Base-by-base conservation (phyloP, 1,284 basidiomycete genomes). In the Pseudozyma sp. region DNA sequence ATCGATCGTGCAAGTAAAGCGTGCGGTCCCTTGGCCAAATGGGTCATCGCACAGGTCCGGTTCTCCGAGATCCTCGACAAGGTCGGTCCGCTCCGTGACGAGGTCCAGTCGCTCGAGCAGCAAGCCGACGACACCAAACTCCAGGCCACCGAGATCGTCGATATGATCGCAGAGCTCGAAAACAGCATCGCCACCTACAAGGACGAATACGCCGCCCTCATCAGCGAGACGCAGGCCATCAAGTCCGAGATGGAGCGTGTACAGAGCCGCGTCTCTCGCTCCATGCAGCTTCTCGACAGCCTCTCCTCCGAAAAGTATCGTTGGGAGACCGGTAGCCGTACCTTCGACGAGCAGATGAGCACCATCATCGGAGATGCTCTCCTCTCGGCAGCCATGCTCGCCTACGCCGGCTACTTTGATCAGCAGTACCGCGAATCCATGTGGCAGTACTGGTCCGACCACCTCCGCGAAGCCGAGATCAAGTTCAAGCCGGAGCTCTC, bases 51-150 rank as follows among this genome's bases (percentile, higher is more conserved):
- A 1, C 97, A 99, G 86, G 94, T 99, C 47, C 90, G 90, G 43
- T 99, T 94, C 88, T 98, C 97, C 7, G 94, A 97, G 85, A 99
- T 99, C 80, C 87, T 99, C 52, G 97, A 99, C 87, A 94, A 92
- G 85, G 94, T 99, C 30, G 97, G 97, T 62, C 97, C 97, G 11
- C 88, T 99, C 29, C 92, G 97, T 29, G 92, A 95, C 78, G 96
- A 99, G 84, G 96, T 99, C 1, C 91, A 93, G 74, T 92, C 92
- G 10, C 89, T 99, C 48, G 94, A 99, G 85, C 89, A 89, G 31
- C 93, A 97, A 84, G 94, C 97, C 1, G 91, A 92, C 77, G 91
- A 90, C 31, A 98, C 96, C 13, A 95, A 97, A 87, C 90, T 93
- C 74, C 94, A 97, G 82, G 97, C 95, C 0, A 85, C 88, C 45